phyloP scores from a whole-genome alignment of 192 early-diverging fungal species.

The Entomortierella lignicola region DNA sequence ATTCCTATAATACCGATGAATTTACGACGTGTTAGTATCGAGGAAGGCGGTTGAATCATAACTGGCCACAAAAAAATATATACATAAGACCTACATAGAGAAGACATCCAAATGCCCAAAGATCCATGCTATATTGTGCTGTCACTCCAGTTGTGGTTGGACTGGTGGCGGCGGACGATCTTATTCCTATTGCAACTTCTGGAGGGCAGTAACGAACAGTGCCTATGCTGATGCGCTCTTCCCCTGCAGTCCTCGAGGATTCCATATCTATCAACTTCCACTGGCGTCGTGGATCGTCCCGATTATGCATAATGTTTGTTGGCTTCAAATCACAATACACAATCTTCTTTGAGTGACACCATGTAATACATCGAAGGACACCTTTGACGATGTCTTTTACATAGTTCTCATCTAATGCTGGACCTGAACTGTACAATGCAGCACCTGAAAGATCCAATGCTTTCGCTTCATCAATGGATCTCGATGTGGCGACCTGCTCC shows the following conservation, averaged over 20 bases:
- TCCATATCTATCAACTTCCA: constrained; percentile 68
- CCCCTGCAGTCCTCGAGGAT: constrained; percentile 55
- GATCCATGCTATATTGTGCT: constrained; percentile 60
- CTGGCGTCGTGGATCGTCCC: constrained; percentile 36
- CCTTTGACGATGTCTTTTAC: constrained; percentile 51
- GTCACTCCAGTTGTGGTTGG: constrained; percentile 40
- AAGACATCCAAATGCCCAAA: constrained; percentile 65
- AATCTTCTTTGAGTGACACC: constrained; percentile 60
- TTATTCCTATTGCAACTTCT: constrained; percentile 60
- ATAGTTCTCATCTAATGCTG: constrained; percentile 38
- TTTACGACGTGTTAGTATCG: too few species aligned
- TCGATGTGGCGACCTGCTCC: constrained; percentile 12
- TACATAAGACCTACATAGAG: constrained; percentile 52
- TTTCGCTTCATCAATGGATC: background rate
- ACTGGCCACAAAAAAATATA: background rate
- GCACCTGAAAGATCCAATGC: constrained; percentile 30
- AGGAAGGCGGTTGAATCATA: background rate
- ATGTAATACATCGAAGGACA: constrained; percentile 52
- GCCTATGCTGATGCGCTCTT: constrained; percentile 61
- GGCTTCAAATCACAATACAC: constrained; percentile 68
- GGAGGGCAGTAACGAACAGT: constrained; percentile 65
- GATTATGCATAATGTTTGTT: constrained; percentile 62
- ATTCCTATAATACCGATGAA: constrained; percentile 32
- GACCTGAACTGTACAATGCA: constrained; percentile 28
- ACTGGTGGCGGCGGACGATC: constrained; percentile 18